Evolutionary conservation across 371 early-diverging fungal genomes (phyloP).

Genomic region (Vairimorpha apis): DNA sequence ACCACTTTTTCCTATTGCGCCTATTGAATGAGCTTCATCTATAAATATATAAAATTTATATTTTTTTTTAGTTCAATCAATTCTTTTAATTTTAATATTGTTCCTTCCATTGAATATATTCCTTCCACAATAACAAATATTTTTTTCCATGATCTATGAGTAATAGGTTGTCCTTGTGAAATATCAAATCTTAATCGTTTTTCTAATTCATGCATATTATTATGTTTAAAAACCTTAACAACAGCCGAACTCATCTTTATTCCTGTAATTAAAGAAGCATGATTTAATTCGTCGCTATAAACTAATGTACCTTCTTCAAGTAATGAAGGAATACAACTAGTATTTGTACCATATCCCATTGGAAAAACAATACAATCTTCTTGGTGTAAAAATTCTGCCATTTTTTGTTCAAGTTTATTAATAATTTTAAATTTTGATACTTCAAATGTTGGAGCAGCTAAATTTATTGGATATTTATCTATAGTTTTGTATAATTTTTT

Average conservation of each 20-base stretch:
- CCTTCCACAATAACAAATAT: slow-evolving; percentile 95
- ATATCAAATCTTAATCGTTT: slow-evolving; percentile 77
- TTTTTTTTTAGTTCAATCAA: slow-evolving; percentile 79
- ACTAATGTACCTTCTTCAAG: slow-evolving; percentile 80
- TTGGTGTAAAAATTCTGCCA: slow-evolving; percentile 86
- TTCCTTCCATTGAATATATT: slow-evolving; percentile 97
- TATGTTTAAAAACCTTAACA: slow-evolving; percentile 90
- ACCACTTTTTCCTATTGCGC: slow-evolving; percentile 81
- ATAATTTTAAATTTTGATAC: slow-evolving; percentile 68
- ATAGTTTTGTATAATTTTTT: slow-evolving; percentile 73
- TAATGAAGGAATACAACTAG: slow-evolving; percentile 85
- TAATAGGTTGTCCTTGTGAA: slow-evolving; percentile 92
- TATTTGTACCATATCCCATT: slow-evolving; percentile 98
- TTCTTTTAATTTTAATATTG: slow-evolving; percentile 76
- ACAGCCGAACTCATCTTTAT: slow-evolving; percentile 83
- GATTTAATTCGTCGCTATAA: slow-evolving; percentile 92
- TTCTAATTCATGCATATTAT: slow-evolving; percentile 74
- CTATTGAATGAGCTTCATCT: slow-evolving; percentile 98
- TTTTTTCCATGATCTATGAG: slow-evolving; percentile 95
- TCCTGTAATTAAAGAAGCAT: slow-evolving; percentile 87
- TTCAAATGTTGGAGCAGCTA: slow-evolving; percentile 65
- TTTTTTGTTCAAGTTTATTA: slow-evolving; percentile 74
- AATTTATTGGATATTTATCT: slow-evolving; percentile 60
- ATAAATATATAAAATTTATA: slow-evolving; percentile 96
- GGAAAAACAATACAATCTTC: slow-evolving; percentile 83